Conservation (phyloP, 2,329 filamentous ascomycete species). For the Pseudogymnoascus sp. region DNA sequence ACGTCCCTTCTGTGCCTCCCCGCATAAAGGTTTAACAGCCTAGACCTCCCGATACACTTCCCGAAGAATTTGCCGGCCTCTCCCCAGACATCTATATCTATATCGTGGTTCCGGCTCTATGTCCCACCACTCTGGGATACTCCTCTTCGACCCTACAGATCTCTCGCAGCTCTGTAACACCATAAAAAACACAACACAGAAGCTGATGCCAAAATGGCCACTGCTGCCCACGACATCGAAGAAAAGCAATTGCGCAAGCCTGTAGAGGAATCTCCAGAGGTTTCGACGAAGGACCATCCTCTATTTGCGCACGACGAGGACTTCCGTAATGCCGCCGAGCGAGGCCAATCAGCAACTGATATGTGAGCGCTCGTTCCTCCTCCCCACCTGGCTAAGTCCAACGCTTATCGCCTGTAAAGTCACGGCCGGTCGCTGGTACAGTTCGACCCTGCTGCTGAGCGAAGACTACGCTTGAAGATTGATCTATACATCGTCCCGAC, state of each 20-base stretch:
- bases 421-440: constrained; percentile 41
- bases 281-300: neutral
- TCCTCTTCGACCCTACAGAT: neutral
- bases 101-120: neutral
- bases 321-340: constrained; percentile 21
- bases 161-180: neutral
- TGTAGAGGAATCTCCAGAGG: neutral
- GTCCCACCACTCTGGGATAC: neutral
- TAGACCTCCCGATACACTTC: neutral
- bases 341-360: constrained; percentile 23
- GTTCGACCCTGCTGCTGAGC: constrained; percentile 51
- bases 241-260: neutral
- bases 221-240: neutral
- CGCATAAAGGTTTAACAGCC: neutral
- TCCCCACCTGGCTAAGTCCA: neutral
- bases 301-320: constrained; percentile 14
- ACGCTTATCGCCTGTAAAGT: constrained; percentile 22
- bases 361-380: constrained; percentile 13
- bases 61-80: neutral
- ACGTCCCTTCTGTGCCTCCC: neutral
- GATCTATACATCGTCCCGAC: constrained; percentile 58
- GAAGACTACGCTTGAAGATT: constrained; percentile 52
- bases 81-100: neutral
- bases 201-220: neutral
- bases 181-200: neutral